Evolutionary conservation across 306 rosid genomes (phyloP).

Genomic region (Medicago arabica): DNA sequence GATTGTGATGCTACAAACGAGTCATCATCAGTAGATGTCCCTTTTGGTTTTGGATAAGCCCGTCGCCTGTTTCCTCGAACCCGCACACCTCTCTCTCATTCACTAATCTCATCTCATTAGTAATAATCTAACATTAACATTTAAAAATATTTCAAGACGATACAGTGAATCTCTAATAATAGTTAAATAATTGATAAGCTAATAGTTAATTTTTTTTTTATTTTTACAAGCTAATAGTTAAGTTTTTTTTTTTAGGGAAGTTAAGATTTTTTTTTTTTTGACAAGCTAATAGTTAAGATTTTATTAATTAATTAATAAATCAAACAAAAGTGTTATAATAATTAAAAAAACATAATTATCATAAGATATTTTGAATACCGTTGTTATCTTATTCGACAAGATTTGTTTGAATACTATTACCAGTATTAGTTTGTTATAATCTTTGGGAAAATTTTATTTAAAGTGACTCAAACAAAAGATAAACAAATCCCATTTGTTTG

Average conservation of each 20-base stretch:
- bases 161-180: not conserved
- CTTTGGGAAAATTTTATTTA: not conserved
- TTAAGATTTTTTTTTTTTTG: no score
- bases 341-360: no score
- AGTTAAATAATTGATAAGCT: not conserved
- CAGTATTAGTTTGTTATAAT: no score
- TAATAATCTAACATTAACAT: not conserved
- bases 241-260: not conserved
- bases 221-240: not conserved
- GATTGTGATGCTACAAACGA: not conserved
- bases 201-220: no score
- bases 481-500: not conserved
- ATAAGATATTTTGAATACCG: no score
- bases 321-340: not conserved
- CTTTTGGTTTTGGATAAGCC: constrained; percentile 51
- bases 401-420: no score
- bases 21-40: constrained; percentile 42
- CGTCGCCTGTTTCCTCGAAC: constrained; percentile 50
- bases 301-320: not conserved
- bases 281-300: not conserved
- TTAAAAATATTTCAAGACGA: constrained; percentile 6
- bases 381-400: no score
- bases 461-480: not conserved
- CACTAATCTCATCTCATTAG: not conserved
- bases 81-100: not conserved